A percentile compares a stretch with the other conserved stretches of the same genome.
These are phyloP conservation scores for Komagataella mondaviorum DNA, from an alignment of 805 yeast species.

Conservation along the genomic window DNA sequence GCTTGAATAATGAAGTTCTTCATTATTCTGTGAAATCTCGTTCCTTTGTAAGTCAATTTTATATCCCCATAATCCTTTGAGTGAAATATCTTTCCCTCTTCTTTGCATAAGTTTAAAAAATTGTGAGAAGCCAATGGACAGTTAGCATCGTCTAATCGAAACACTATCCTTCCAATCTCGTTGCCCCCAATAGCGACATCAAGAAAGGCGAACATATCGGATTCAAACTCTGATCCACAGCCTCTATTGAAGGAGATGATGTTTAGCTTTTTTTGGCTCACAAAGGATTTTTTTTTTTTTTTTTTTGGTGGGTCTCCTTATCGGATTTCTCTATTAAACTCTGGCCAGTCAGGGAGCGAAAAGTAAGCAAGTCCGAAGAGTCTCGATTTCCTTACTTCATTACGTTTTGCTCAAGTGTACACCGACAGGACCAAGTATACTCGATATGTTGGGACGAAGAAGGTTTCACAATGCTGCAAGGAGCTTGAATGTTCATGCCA, in stretches of 20 bases:
- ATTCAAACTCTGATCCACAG: background rate
- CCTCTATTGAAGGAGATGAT: background rate
- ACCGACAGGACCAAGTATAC: background rate
- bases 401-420: background rate
- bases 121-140: slow-evolving; percentile 49
- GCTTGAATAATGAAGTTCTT: slow-evolving; percentile 62
- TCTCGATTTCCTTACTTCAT: background rate
- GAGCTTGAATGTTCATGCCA: background rate
- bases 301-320: background rate
- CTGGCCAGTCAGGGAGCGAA: background rate
- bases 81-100: slow-evolving; percentile 10
- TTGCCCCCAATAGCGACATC: slow-evolving; percentile 35
- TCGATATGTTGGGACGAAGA: background rate
- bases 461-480: background rate
- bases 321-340: background rate
- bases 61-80: slow-evolving; percentile 8
- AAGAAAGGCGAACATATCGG: slow-evolving; percentile 21
- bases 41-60: slow-evolving; percentile 23
- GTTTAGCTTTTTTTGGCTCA: background rate
- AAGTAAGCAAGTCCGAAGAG: background rate
- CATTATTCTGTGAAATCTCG: slow-evolving; percentile 47
- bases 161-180: slow-evolving; percentile 45
- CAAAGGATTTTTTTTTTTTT: background rate
- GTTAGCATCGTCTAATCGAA: slow-evolving; percentile 28
- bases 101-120: slow-evolving; percentile 32